These are phyloP conservation scores for Eleusine coracana DNA, from an alignment of 176 grass and related monocot genomes.

Conservation along the genomic window DNA sequence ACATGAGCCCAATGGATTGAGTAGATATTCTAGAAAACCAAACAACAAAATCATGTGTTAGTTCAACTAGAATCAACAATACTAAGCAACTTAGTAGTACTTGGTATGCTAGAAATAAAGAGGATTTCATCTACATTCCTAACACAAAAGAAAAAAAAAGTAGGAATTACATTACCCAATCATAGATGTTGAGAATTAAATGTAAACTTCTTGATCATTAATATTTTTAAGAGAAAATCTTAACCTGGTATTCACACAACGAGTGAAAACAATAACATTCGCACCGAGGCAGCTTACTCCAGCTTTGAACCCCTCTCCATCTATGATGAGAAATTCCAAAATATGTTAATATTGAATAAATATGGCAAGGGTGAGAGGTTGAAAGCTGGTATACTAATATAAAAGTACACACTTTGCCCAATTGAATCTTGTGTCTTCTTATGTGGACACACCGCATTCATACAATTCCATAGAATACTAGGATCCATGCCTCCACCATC, in stretches of 20 bases:
- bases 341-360: not conserved
- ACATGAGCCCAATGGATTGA: constrained; percentile 58
- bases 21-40: constrained; percentile 33
- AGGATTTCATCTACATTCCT: not conserved
- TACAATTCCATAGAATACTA: constrained; percentile 44
- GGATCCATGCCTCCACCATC: constrained; percentile 65
- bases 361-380: not conserved
- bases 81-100: not conserved
- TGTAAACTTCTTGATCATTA: no score
- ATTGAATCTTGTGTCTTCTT: constrained; percentile 47
- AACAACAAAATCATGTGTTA: constrained; percentile 8
- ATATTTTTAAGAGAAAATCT: not conserved
- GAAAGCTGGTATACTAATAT: not conserved
- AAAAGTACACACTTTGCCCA: constrained; percentile 50
- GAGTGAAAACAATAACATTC: constrained; percentile 54
- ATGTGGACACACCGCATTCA: constrained; percentile 53
- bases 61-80: not conserved
- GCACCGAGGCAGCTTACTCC: constrained; percentile 54
- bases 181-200: not conserved
- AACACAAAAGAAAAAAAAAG: not conserved
- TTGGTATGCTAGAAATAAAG: no score
- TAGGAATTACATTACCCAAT: not conserved
- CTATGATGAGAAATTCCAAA: constrained; percentile 27
- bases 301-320: constrained; percentile 63
- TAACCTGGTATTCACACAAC: constrained; percentile 44